Evolutionary conservation across 1,284 basidiomycete species (phyloP).

Genomic region (Ceratobasidium sp.): DNA sequence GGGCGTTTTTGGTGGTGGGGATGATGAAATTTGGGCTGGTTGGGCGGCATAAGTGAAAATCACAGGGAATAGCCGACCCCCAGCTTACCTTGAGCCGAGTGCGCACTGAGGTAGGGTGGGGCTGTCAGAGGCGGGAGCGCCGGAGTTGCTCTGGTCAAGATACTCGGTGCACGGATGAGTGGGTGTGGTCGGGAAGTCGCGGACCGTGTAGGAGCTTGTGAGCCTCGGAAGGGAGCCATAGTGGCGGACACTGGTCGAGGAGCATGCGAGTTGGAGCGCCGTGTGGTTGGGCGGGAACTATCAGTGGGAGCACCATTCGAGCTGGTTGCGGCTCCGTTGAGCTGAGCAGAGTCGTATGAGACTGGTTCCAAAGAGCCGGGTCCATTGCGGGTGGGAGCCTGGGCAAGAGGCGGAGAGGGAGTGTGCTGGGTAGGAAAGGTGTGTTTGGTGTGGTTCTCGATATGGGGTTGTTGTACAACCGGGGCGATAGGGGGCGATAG

Average conservation of each 20-base stretch:
- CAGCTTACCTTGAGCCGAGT: constrained; percentile 30
- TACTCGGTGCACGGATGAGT: constrained; percentile 24
- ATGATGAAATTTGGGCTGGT: constrained; percentile 32
- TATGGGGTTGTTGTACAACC: constrained; percentile 15
- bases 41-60: neutral
- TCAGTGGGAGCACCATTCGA: neutral
- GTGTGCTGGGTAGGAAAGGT: constrained; percentile 28
- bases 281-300: neutral
- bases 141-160: constrained; percentile 30
- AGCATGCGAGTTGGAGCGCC: constrained; percentile 14
- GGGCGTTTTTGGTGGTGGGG: constrained; percentile 28
- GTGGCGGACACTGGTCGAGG: constrained; percentile 1
- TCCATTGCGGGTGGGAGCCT: neutral
- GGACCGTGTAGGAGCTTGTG: neutral
- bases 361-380: constrained; percentile 3
- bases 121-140: constrained; percentile 23
- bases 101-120: constrained; percentile 29
- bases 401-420: constrained; percentile 5
- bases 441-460: constrained; percentile 36
- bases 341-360: constrained; percentile 17
- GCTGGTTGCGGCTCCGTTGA: neutral
- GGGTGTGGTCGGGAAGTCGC: constrained; percentile 19
- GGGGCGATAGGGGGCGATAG: constrained; percentile 5
- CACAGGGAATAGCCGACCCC: neutral
- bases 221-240: constrained; percentile 15